phyloP scores from a whole-genome alignment of 371 early-diverging fungal genomes.

The Mortierella sp. region DNA sequence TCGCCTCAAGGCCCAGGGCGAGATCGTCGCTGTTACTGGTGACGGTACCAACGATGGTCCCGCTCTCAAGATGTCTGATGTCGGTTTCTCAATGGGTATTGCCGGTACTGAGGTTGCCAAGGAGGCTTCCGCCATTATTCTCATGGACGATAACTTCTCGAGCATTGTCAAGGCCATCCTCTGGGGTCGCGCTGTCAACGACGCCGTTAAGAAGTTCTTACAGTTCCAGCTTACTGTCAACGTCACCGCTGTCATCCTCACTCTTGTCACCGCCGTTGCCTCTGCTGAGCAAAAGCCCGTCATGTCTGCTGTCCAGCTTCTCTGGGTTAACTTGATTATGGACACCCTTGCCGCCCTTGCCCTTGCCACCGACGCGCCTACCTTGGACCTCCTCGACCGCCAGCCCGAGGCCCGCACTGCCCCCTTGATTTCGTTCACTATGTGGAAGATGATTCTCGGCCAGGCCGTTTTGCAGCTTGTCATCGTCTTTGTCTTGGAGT shows the following conservation, averaged over 20 bases:
- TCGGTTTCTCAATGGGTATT: slow-evolving; percentile 89
- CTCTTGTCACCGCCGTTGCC: slow-evolving; percentile 74
- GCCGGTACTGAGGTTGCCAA: slow-evolving; percentile 88
- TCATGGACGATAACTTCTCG: slow-evolving; percentile 87
- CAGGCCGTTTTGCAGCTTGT: slow-evolving; percentile 74
- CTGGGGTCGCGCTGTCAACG: slow-evolving; percentile 88
- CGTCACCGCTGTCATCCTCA: slow-evolving; percentile 76
- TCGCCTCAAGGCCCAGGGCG: slow-evolving; percentile 71
- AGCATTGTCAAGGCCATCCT: slow-evolving; percentile 82
- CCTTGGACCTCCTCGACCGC: slow-evolving; percentile 70
- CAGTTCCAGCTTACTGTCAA: slow-evolving; percentile 89
- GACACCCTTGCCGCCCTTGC: slow-evolving; percentile 86
- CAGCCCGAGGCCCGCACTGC: slow-evolving; percentile 72
- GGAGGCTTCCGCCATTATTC: slow-evolving; percentile 83
- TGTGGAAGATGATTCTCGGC: slow-evolving; percentile 84
- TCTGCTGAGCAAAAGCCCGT: slow-evolving; percentile 64
- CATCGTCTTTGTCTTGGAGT: slow-evolving; percentile 68
- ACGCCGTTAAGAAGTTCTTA: slow-evolving; percentile 84
- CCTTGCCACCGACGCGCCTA: slow-evolving; percentile 83
- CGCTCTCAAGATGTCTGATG: slow-evolving; percentile 84
- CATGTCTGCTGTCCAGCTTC: slow-evolving; percentile 80
- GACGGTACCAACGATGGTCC: slow-evolving; percentile 88
- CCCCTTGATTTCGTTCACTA: slow-evolving; percentile 72
- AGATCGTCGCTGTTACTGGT: slow-evolving; percentile 87
- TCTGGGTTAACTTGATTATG: slow-evolving; percentile 90